A percentile compares a stretch with the other conserved stretches of the same genome.
Evolutionary conservation across 805 yeast species (phyloP).

Genomic region (Wickerhamiella brachini): DNA sequence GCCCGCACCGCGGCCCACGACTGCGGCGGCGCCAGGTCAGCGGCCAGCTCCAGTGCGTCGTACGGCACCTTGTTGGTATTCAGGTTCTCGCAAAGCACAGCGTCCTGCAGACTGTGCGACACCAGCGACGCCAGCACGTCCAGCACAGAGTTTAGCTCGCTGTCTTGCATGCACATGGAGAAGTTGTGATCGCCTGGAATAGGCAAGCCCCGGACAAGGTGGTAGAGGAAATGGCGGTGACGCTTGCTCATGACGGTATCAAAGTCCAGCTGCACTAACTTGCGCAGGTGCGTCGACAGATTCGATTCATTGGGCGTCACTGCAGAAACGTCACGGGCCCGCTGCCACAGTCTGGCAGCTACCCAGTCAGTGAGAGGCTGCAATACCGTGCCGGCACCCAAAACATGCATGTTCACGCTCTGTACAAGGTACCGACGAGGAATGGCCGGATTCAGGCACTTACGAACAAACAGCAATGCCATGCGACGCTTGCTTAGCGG

Average conservation of each 20-base stretch:
- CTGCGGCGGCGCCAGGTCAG: not conserved
- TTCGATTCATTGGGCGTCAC: not conserved
- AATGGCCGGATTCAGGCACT: not conserved
- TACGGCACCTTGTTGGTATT: not conserved
- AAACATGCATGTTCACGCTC: slow-evolving; percentile 1
- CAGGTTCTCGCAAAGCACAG: not conserved
- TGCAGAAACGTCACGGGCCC: not conserved
- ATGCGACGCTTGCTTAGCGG: not conserved
- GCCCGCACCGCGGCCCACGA: not conserved
- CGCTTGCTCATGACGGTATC: not conserved
- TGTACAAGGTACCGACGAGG: slow-evolving; percentile 5
- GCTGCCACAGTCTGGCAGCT: not conserved
- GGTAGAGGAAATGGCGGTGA: not conserved
- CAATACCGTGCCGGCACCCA: not conserved
- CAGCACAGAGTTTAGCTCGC: not conserved
- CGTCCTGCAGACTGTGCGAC: not conserved
- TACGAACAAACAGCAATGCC: not conserved
- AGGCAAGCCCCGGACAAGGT: not conserved
- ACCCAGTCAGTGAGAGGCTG: not conserved
- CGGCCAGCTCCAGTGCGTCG: not conserved
- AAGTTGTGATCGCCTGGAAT: not conserved
- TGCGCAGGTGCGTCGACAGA: not conserved
- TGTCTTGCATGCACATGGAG: not conserved
- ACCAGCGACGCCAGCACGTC: not conserved
- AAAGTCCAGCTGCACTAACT: slow-evolving; percentile 1